phyloP scores from a whole-genome alignment of 805 yeast species.

The Metahyphopichia silvanorum region DNA sequence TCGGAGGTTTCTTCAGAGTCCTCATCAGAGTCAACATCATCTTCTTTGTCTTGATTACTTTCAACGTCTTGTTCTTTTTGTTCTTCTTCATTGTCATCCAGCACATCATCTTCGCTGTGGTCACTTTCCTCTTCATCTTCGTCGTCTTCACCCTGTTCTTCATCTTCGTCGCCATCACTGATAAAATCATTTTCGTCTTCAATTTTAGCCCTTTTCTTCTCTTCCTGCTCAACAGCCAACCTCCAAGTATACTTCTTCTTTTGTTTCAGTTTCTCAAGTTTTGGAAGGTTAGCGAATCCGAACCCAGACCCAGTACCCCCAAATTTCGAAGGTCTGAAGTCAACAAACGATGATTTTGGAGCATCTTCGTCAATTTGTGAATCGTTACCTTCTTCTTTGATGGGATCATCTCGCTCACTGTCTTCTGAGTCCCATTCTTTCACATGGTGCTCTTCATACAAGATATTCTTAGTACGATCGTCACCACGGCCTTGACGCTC shows the following conservation, averaged over 20 bases:
- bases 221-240: constrained; percentile 32
- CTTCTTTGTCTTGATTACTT: constrained; percentile 28
- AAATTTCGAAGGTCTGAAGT: constrained; percentile 60
- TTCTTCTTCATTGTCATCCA: constrained; percentile 10
- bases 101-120: constrained; percentile 11
- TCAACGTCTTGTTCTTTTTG: constrained; percentile 22
- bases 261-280: constrained; percentile 34
- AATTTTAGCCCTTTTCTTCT: constrained; percentile 32
- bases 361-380: constrained; percentile 17
- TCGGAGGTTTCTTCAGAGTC: constrained; percentile 31
- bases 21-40: constrained; percentile 23
- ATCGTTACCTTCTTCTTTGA: constrained; percentile 14
- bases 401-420: constrained; percentile 9
- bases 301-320: constrained; percentile 69
- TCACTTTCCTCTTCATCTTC: constrained; percentile 11
- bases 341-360: constrained; percentile 50
- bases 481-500: constrained; percentile 72
- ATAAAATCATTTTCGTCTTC: constrained; percentile 66
- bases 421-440: constrained; percentile 54
- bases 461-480: constrained; percentile 55
- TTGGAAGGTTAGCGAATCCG: constrained; percentile 57
- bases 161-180: constrained; percentile 29
- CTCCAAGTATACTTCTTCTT: constrained; percentile 74
- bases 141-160: constrained; percentile 12
- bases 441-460: constrained; percentile 67